These are phyloP conservation scores for Wallacemonas sp. DNA, from an alignment of 208 protist genomes.

Conservation along the genomic window DNA sequence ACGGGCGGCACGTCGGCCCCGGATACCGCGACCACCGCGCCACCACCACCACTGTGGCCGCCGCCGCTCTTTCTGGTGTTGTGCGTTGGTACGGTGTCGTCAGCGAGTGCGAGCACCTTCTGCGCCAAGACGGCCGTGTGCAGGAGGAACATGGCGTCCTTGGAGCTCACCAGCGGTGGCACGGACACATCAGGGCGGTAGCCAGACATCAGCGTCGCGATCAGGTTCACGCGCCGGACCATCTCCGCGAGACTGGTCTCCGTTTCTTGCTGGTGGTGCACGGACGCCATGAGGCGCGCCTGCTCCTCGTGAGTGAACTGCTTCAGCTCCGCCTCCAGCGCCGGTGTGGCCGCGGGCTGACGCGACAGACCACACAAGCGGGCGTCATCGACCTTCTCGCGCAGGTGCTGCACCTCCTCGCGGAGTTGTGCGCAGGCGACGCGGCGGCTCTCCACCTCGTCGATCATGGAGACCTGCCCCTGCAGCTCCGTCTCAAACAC, in stretches of 20 bases:
- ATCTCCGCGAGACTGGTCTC: constrained; percentile 35
- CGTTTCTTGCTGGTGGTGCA: constrained; percentile 21
- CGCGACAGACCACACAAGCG: constrained; percentile 10
- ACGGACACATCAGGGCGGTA: constrained; percentile 53
- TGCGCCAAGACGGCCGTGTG: constrained; percentile 36
- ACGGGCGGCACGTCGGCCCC: too few relatives aligned
- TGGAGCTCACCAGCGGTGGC: constrained; percentile 14
- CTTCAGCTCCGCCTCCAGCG: constrained; percentile 45
- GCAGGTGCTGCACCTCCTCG: constrained; percentile 30
- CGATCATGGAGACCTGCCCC: constrained; percentile 64
- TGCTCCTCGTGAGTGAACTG: constrained; percentile 39
- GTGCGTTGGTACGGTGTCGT: constrained; percentile 31
- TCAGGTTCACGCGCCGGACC: constrained; percentile 33
- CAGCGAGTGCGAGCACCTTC: constrained; percentile 60
- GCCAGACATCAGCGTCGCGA: constrained; percentile 23
- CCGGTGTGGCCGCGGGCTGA: constrained; percentile 19
- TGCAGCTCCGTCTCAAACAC: constrained; percentile 61
- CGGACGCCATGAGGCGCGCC: constrained; percentile 18
- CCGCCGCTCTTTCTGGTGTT: background rate
- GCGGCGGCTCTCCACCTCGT: constrained; percentile 30
- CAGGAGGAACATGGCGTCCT: constrained; percentile 38
- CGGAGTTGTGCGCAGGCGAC: constrained; percentile 23
- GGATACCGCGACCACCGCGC: too few relatives aligned
- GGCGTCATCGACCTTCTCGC: constrained; percentile 17
- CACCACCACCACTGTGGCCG: background rate